Evolutionary conservation across 306 rosid species (phyloP), one percentile per base, ranked within the genome.

Genomic region (Myrica gale): DNA sequence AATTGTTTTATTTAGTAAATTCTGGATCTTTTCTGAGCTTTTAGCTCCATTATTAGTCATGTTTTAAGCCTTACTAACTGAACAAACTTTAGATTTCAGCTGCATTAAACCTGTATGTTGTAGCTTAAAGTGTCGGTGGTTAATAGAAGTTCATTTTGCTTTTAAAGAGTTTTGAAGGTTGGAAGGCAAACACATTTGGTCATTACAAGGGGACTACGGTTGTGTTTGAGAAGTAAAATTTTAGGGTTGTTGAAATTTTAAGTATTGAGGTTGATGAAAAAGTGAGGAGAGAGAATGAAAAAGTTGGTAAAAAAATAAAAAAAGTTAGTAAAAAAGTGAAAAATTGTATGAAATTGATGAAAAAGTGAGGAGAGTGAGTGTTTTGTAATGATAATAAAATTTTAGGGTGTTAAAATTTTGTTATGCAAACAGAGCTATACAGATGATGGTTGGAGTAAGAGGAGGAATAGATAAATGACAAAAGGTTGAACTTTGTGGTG

Each of bases 11-110:
- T 41, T 65, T 17, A 42, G 26, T 16, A 17, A 42, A 65, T 41
- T 65, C 5, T 65, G 70, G 39, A 12, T 67, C 68, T 50, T 74
- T 75, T 73, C 78, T 52, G 67, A 11, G 45, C 37, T 75, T 72
- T 48, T 42, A 61, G 73, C 61, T 70, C 77, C 21, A 62, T 37
- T 53, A 16, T 10, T 4, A 42, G 9, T 56, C 5, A 48, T n/a
- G 9, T 57, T 57, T 12, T 10, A 23, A 20, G 10, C 12, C 12
- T 7, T 60, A 10, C 42, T 17, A 65, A 15, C 70, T 16, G 48
- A 65, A 43, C 4, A 1, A 19, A 65, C 21, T 48, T 3, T 26
- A 17, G 68, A 26, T 61, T 61, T 61, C 68, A 61, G 17, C 6
- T 26, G 15, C 19, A 32, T 61, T 13, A 12, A 39, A 26, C 16